phyloP scores from a whole-genome alignment of 2,329 filamentous ascomycete genomes.

The Pseudocercospora fuligena region DNA sequence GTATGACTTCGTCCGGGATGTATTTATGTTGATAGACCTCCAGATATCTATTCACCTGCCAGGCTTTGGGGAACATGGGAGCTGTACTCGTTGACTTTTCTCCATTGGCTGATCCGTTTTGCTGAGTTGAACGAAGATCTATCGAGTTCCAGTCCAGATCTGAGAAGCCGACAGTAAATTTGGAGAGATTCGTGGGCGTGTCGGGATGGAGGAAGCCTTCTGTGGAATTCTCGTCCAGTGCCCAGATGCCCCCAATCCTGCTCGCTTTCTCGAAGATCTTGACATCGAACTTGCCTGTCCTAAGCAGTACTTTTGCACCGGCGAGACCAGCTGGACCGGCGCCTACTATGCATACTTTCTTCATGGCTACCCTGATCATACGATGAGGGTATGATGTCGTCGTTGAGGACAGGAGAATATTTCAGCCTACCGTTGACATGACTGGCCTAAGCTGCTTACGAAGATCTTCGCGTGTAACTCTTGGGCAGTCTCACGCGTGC shows the following conservation, averaged over 20 bases:
- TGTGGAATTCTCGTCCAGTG: conserved; percentile 42
- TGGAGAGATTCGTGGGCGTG: conserved; percentile 72
- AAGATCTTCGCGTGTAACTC: not conserved
- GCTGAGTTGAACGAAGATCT: conserved; percentile 31
- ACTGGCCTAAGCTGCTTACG: not conserved
- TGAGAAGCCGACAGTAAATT: conserved; percentile 67
- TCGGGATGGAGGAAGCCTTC: conserved; percentile 66
- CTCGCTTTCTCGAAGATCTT: conserved; percentile 70
- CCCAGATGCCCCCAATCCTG: conserved; percentile 80
- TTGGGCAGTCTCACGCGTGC: not conserved
- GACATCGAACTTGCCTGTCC: conserved; percentile 66
- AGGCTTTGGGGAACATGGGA: conserved; percentile 74
- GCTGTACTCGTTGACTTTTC: conserved; percentile 32
- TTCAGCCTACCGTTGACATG: conserved; percentile 4
- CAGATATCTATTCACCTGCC: conserved; percentile 76
- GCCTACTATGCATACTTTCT: conserved; percentile 48
- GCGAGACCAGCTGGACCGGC: conserved; percentile 52
- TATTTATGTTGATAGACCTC: conserved; percentile 67
- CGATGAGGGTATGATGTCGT: not conserved
- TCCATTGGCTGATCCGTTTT: conserved; percentile 10
- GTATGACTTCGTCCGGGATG: conserved; percentile 54
- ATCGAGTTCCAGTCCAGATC: conserved; percentile 72
- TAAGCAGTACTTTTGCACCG: conserved; percentile 68
- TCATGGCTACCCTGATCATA: conserved; percentile 21
- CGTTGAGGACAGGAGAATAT: not conserved